phyloP scores from a whole-genome alignment of 805 yeast species.

The Candida khao-thaluensis region DNA sequence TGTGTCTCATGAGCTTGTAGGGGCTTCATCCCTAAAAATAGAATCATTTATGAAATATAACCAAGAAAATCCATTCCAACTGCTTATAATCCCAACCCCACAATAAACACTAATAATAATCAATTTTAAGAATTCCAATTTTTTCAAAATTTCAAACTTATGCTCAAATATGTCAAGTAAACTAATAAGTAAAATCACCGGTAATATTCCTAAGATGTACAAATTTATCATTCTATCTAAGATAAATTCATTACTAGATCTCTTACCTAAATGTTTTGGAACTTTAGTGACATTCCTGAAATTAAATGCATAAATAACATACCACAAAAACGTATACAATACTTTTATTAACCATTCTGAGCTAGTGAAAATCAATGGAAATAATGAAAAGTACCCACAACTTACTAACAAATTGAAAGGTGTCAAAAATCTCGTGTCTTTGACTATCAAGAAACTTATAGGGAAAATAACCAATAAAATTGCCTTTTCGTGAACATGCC shows the following conservation, averaged over 20 bases:
- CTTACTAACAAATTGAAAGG: constrained; percentile 71
- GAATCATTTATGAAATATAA: constrained; percentile 79
- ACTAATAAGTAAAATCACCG: constrained; percentile 50
- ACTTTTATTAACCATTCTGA: constrained; percentile 78
- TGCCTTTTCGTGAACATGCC: constrained; percentile 99
- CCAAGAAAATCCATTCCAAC: constrained; percentile 92
- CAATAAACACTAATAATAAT: constrained; percentile 87
- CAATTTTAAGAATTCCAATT: constrained; percentile 70
- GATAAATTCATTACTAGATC: constrained; percentile 29
- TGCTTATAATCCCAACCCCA: constrained; percentile 74
- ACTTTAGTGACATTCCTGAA: constrained; percentile 67
- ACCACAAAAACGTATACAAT: constrained; percentile 80
- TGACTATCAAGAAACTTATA: constrained; percentile 68
- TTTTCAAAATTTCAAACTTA: constrained; percentile 52
- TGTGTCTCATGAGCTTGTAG: no score
- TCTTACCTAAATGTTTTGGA: constrained; percentile 36
- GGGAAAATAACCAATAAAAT: constrained; percentile 88
- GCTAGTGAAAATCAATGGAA: constrained; percentile 80
- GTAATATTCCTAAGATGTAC: constrained; percentile 66
- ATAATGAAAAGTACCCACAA: constrained; percentile 82
- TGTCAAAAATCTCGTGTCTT: constrained; percentile 68
- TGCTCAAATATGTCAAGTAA: constrained; percentile 55
- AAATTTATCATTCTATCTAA: constrained; percentile 68
- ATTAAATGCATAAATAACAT: constrained; percentile 69
- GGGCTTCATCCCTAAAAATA: constrained; percentile 28